These are phyloP conservation scores for Mrakia blollopis DNA, from an alignment of 768 basidiomycete species.

Conservation along the genomic window DNA sequence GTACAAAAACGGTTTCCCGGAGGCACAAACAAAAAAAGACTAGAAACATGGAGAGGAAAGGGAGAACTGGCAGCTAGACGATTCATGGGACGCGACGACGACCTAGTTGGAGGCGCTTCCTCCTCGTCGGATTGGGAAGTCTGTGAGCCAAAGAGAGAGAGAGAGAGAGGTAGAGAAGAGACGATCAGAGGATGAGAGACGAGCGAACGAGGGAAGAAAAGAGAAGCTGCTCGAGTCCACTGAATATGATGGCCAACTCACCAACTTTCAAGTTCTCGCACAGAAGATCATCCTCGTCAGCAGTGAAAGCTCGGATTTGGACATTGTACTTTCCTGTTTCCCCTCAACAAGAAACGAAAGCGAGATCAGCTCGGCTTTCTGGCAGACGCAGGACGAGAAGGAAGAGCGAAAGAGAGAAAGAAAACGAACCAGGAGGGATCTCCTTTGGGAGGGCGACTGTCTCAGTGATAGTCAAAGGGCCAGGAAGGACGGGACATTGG, in stretches of 20 bases:
- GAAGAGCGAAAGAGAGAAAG: slow-evolving; percentile 45
- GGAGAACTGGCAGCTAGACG: no score
- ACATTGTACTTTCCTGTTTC: slow-evolving; percentile 12
- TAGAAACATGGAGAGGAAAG: no score
- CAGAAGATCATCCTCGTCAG: slow-evolving; percentile 64
- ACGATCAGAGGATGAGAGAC: not conserved
- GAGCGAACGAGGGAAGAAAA: not conserved
- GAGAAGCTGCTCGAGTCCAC: not conserved
- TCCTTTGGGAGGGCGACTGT: slow-evolving; percentile 83
- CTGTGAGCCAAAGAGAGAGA: not conserved
- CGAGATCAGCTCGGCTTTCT: not conserved
- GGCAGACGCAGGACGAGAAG: not conserved
- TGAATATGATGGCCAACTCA: not conserved
- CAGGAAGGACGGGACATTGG: slow-evolving; percentile 78
- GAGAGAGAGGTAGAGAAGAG: not conserved
- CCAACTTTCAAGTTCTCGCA: slow-evolving; percentile 71
- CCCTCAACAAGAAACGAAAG: not conserved
- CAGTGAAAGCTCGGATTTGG: slow-evolving; percentile 46
- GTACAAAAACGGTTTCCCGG: no score
- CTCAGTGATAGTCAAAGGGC: slow-evolving; percentile 65
- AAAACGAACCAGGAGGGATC: slow-evolving; percentile 67
- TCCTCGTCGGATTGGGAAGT: slow-evolving; percentile 2
- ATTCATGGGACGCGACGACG: no score
- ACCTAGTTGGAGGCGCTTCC: not conserved
- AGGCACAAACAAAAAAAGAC: no score